Conservation (phyloP, 2,329 filamentous ascomycete species). For the Fusarium virguliforme region DNA sequence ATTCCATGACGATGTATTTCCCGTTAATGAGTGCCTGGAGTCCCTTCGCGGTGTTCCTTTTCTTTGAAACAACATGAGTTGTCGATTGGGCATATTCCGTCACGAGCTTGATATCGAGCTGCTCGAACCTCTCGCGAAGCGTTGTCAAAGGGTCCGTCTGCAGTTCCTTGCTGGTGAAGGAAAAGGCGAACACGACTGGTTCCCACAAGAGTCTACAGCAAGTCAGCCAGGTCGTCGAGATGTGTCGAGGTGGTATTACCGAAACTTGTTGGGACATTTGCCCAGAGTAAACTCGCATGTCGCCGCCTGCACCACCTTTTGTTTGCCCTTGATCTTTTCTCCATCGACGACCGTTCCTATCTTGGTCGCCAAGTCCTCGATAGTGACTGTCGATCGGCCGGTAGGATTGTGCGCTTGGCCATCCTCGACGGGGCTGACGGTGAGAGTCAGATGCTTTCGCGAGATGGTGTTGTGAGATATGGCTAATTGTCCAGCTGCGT, state of each 20-base stretch:
- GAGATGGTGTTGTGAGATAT: constrained; percentile 89
- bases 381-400: constrained; percentile 77
- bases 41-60: constrained; percentile 90
- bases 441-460: constrained; percentile 87
- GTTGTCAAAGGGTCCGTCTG: constrained; percentile 75
- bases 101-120: constrained; percentile 90
- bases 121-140: constrained; percentile 79
- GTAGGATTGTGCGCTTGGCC: constrained; percentile 78
- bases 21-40: constrained; percentile 89
- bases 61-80: constrained; percentile 90
- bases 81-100: constrained; percentile 80
- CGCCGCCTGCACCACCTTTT: constrained; percentile 66
- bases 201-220: constrained; percentile 81
- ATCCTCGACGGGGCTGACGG: constrained; percentile 75
- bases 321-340: constrained; percentile 76
- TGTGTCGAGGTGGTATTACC: constrained; percentile 58
- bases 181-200: constrained; percentile 86
- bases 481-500: constrained; percentile 74
- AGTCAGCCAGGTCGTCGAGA: constrained; percentile 27
- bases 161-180: constrained; percentile 79
- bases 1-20: constrained; percentile 80
- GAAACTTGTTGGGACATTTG: constrained; percentile 75
- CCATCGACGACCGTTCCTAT: constrained; percentile 86
- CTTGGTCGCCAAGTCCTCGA: constrained; percentile 88
- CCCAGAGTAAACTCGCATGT: constrained; percentile 80